Percentiles rank a stretch among this genome's conserved stretches.
These are phyloP conservation scores for Artemisia argyi DNA, from an alignment of 129 eudicot genomes.

Conservation along the genomic window DNA sequence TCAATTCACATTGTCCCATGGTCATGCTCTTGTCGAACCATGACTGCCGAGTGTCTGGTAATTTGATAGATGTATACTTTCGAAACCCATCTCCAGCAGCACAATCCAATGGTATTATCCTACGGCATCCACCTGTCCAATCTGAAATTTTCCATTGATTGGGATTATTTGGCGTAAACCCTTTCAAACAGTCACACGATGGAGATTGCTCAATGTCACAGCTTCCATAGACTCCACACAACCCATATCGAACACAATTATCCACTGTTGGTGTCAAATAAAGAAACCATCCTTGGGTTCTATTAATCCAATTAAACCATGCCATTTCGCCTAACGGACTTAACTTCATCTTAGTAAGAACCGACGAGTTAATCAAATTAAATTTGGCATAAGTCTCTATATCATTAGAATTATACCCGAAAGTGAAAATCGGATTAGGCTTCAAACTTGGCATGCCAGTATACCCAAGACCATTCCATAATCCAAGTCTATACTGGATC, in stretches of 20 bases:
- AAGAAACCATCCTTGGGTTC: slow-evolving; percentile 17
- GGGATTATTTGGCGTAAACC: slow-evolving; percentile 39
- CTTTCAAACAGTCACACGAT: slow-evolving; percentile 36
- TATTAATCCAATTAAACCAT: slow-evolving; percentile 11
- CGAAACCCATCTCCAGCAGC: slow-evolving; percentile 37
- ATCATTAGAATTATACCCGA: neutral
- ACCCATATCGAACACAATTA: slow-evolving; percentile 31
- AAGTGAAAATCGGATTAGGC: neutral
- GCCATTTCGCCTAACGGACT: slow-evolving; percentile 18
- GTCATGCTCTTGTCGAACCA: slow-evolving; percentile 30
- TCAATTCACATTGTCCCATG: slow-evolving; percentile 33
- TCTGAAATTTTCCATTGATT: slow-evolving; percentile 26
- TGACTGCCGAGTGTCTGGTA: slow-evolving; percentile 37
- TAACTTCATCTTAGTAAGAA: neutral
- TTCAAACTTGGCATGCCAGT: slow-evolving; percentile 13
- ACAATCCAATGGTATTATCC: slow-evolving; percentile 34
- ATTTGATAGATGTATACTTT: slow-evolving; percentile 21
- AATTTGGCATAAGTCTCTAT: slow-evolving; percentile 7
- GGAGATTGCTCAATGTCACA: slow-evolving; percentile 33
- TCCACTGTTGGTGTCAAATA: neutral
- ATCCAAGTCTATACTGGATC: slow-evolving; percentile 16
- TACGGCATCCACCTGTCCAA: slow-evolving; percentile 50
- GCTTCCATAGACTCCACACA: slow-evolving; percentile 41
- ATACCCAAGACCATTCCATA: slow-evolving; percentile 23
- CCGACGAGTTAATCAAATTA: neutral